Conservation (phyloP, 345 rosid species). For the Hypericum perforatum region DNA sequence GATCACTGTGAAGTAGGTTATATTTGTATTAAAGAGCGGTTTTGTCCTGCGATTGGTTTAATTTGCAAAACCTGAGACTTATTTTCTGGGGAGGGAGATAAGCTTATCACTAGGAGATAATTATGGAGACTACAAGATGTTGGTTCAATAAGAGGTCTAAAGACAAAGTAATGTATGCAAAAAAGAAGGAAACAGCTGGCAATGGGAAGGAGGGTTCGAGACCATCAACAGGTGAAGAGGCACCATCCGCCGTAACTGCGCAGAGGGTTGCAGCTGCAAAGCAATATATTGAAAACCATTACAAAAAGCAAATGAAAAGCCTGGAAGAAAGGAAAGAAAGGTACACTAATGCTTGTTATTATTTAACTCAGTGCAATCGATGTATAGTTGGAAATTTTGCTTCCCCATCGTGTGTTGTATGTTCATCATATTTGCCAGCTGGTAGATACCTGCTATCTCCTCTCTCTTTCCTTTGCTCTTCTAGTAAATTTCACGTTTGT, state of each 20-base stretch:
- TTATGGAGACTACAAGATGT: slow-evolving; percentile 46
- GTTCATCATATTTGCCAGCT: too few relatives aligned
- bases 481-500: too few relatives aligned
- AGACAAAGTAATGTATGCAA: slow-evolving; percentile 51
- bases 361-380: too few relatives aligned
- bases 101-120: slow-evolving; percentile 10
- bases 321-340: slow-evolving; percentile 84
- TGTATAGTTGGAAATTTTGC: too few relatives aligned
- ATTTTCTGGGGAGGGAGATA: neutral
- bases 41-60: too few relatives aligned
- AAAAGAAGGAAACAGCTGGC: slow-evolving; percentile 55
- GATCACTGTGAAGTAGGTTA: too few relatives aligned
- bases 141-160: slow-evolving; percentile 75
- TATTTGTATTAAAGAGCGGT: too few relatives aligned
- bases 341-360: slow-evolving; percentile 51
- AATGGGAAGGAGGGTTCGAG: slow-evolving; percentile 53
- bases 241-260: slow-evolving; percentile 75
- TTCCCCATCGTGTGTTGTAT: too few relatives aligned
- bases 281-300: slow-evolving; percentile 92
- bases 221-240: slow-evolving; percentile 60
- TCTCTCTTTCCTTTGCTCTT: too few relatives aligned
- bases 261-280: slow-evolving; percentile 95
- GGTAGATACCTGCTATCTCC: too few relatives aligned
- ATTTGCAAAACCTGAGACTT: too few relatives aligned
- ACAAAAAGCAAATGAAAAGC: slow-evolving; percentile 80